Percentiles rank a stretch among this genome's conserved stretches.
These are phyloP conservation scores for Climacium dendroides DNA, from an alignment of 225 moss, liverwort and hornwort species.

Conservation along the genomic window DNA sequence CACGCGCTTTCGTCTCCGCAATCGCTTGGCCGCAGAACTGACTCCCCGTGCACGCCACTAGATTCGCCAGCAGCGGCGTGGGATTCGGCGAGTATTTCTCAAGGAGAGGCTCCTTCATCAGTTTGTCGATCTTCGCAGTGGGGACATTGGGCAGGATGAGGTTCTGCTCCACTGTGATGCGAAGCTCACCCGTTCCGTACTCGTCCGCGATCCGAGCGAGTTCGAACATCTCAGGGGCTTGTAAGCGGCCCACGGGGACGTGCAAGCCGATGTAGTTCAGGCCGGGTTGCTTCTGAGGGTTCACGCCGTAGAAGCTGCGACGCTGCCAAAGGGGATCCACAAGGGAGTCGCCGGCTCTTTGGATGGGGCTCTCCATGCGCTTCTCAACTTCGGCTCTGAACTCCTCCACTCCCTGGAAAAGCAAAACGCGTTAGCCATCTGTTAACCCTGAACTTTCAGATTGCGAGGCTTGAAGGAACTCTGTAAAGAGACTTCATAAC, in stretches of 20 bases:
- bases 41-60: constrained; percentile 85
- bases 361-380: constrained; percentile 26
- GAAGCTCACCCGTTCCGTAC: constrained; percentile 77
- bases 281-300: constrained; percentile 70
- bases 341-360: constrained; percentile 48
- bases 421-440: not conserved
- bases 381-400: constrained; percentile 75
- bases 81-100: constrained; percentile 36
- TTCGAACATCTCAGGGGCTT: constrained; percentile 86
- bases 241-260: constrained; percentile 92
- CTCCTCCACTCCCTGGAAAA: constrained; percentile 59
- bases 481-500: not conserved
- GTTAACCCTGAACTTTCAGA: not conserved
- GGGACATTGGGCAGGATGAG: constrained; percentile 71
- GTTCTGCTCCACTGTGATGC: constrained; percentile 86
- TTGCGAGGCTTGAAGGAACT: not conserved
- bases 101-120: constrained; percentile 60
- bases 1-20: constrained; percentile 64
- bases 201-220: constrained; percentile 79
- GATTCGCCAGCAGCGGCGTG: constrained; percentile 55
- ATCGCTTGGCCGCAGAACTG: constrained; percentile 91
- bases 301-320: constrained; percentile 61
- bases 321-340: constrained; percentile 73
- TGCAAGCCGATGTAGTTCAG: constrained; percentile 73
- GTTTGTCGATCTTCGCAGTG: constrained; percentile 26